phyloP scores from a whole-genome alignment of 176 grass and related monocot genomes.

The Oryza meridionalis region DNA sequence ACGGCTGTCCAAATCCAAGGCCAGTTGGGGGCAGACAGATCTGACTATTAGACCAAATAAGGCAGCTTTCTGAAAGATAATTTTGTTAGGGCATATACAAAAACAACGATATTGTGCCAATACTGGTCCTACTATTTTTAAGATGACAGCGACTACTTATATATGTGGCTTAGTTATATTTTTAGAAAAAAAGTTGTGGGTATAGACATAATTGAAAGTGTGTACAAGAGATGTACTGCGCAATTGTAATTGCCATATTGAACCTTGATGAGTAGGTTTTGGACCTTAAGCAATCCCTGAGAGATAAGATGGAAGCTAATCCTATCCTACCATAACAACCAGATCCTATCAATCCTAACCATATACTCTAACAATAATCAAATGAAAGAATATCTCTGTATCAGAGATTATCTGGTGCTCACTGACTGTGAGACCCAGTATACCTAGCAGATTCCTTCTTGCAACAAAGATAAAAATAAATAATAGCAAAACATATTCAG shows the following conservation, averaged over 20 bases:
- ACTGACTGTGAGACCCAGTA: background rate
- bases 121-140: background rate
- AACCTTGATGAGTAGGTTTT: no score
- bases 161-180: background rate
- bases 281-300: no score
- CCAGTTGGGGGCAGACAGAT: background rate
- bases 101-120: background rate
- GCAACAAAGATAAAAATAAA: background rate
- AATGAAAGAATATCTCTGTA: background rate
- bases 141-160: background rate
- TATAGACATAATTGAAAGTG: background rate
- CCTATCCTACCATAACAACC: no score
- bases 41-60: background rate
- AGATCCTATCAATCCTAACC: no score
- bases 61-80: background rate
- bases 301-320: no score
- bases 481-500: background rate
- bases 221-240: no score
- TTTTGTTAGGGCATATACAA: background rate
- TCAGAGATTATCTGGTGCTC: background rate
- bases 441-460: background rate
- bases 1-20: constrained; percentile 10
- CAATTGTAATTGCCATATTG: no score
- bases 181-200: background rate
- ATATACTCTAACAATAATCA: background rate